These are phyloP conservation scores for Cladosporium sp. DNA, from an alignment of 2,329 filamentous ascomycete genomes.

Conservation along the genomic window DNA sequence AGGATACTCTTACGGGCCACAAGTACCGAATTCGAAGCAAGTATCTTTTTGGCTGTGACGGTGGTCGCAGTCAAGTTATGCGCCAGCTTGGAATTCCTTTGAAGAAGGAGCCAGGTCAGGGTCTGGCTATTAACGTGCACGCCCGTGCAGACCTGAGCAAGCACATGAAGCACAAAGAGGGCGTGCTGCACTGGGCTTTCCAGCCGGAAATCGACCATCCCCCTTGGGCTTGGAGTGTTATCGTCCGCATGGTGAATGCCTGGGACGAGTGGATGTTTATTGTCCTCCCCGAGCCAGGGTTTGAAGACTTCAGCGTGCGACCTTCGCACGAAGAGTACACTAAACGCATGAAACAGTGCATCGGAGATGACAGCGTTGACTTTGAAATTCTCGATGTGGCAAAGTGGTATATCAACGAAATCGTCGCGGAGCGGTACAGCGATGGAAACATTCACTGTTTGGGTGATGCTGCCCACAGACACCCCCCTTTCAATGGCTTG, in stretches of 20 bases:
- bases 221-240: conserved; percentile 46
- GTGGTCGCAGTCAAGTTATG: conserved; percentile 43
- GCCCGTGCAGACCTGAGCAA: conserved; percentile 49
- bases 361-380: conserved; percentile 51
- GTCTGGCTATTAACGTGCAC: conserved; percentile 47
- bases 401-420: conserved; percentile 57
- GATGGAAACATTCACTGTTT: conserved; percentile 51
- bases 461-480: conserved; percentile 55
- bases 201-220: conserved; percentile 47
- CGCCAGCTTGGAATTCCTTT: conserved; percentile 45
- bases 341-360: conserved; percentile 43
- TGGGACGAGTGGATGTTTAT: conserved; percentile 55
- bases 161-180: conserved; percentile 46
- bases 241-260: conserved; percentile 58
- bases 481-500: conserved; percentile 54
- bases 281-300: conserved; percentile 42
- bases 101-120: conserved; percentile 39
- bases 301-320: conserved; percentile 33
- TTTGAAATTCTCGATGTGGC: conserved; percentile 51
- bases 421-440: conserved; percentile 52
- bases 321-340: conserved; percentile 46
- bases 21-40: conserved; percentile 48
- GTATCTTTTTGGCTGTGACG: conserved; percentile 59
- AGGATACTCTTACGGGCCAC: conserved; percentile 31
- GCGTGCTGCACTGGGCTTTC: conserved; percentile 59